Conservation (phyloP, 164 flowering plant genomes). For the Cinnamomum chago region DNA sequence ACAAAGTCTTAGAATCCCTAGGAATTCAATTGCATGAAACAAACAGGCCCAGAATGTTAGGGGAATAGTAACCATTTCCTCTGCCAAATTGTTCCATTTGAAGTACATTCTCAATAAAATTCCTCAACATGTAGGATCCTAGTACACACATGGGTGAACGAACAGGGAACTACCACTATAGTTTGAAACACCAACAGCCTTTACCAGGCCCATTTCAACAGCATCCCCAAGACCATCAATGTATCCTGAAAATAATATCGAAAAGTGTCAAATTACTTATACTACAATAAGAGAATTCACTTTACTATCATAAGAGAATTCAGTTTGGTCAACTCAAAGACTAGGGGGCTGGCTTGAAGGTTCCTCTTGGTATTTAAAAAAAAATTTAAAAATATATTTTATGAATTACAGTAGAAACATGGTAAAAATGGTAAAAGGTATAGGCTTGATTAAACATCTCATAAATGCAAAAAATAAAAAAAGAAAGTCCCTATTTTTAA, state of each 20-base stretch:
- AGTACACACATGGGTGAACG: neutral
- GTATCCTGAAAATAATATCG: constrained; percentile 55
- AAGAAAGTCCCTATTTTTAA: neutral
- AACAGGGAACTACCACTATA: constrained; percentile 51
- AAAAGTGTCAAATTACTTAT: neutral
- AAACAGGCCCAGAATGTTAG: too few species aligned
- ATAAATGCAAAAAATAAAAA: neutral
- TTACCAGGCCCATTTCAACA: constrained; percentile 93
- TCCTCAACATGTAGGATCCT: neutral
- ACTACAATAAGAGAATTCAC: neutral
- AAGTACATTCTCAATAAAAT: neutral
- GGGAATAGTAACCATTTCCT: too few species aligned
- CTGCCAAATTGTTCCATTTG: neutral
- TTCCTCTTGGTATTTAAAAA: neutral
- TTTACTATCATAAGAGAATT: too few species aligned
- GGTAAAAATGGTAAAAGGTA: neutral
- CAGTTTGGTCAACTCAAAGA: too few species aligned
- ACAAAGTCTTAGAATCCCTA: too few species aligned
- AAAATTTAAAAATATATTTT: too few species aligned
- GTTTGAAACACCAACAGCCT: constrained; percentile 97
- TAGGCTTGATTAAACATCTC: neutral
- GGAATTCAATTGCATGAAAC: too few species aligned
- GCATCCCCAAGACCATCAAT: constrained; percentile 97
- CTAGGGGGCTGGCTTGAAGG: too few species aligned
- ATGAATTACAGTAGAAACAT: neutral